Evolutionary conservation across 495 filamentous ascomycete species (phyloP), one percentile per base, ranked within the genome.

Genomic region (Neurospora sp.): DNA sequence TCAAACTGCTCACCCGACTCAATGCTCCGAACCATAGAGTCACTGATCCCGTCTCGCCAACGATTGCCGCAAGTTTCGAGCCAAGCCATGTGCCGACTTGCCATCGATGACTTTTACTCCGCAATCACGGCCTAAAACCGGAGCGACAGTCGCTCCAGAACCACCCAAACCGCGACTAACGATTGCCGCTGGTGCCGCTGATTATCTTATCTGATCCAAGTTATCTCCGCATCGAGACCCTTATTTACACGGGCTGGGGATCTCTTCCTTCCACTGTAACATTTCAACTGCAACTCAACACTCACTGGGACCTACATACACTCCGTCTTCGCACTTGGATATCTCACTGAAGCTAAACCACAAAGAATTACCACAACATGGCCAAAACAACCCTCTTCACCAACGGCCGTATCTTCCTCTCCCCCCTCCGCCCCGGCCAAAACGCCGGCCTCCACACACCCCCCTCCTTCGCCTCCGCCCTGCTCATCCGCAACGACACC

Each of bases 381-480:
- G 27, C 54, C 54, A 66, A 66, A 66, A 75, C 79, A 76, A 80
- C 75, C 27, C 78, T 83, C 72, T 81, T 83, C 76, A 76, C 72
- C 44, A 81, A 84, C 72, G 79, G 77, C 46, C 74, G 74, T 12
- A 76, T 81, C 73, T 80, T 80, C 31, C 72, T 75, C 20, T 71
- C 75, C 3, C 71, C 76, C 62, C 76, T 77, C 49, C 70, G 70
- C 77, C 11, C 80, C 78, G 79, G 78, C 31, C 76, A 72, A 69
- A 79, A 77, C 73, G 77, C 78, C 20, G 76, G 77, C n/a, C 69
- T 79, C 38, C 38, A 77, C 73, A 74, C 76, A 2, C 70, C 72
- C 0, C 79, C 79, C 1, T 77, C 76, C 9, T 87, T 88, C 73
- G 80, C 81, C 54, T 77, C 83, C 5, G 75, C 77, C 70, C 72